A percentile compares a stretch with the other conserved stretches of the same genome.
Evolutionary conservation across 2,329 filamentous ascomycete species (phyloP).

Genomic region (Talaromyces piceae): DNA sequence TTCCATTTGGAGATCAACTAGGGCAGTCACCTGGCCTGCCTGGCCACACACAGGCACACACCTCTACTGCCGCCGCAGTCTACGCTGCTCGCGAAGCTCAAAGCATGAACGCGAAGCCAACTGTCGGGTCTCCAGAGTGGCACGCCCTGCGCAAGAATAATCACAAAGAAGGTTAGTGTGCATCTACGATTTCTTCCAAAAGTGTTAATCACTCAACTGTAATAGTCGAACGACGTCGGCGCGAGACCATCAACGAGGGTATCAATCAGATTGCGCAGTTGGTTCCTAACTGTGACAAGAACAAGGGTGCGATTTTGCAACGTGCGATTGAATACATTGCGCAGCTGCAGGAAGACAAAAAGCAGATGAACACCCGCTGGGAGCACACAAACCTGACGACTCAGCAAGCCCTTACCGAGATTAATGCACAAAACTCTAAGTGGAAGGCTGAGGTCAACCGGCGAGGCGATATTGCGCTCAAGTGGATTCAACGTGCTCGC

Average conservation of each 20-base stretch:
- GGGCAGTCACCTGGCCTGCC: conserved; percentile 18
- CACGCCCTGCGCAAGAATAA: conserved; percentile 96
- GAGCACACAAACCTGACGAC: conserved; percentile 39
- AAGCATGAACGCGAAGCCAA: conserved; percentile 60
- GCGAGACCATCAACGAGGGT: conserved; percentile 97
- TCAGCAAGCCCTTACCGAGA: conserved; percentile 60
- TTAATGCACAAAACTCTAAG: conserved; percentile 87
- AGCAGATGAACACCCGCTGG: conserved; percentile 34
- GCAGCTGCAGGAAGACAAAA: conserved; percentile 55
- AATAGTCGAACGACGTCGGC: conserved; percentile 85
- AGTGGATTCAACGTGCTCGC: conserved; percentile 41
- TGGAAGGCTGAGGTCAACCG: conserved; percentile 86
- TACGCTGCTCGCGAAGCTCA: conserved; percentile 47
- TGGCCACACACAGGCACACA: conserved; percentile 26
- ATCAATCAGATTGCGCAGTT: conserved; percentile 98
- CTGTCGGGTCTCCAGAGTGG: conserved; percentile 96
- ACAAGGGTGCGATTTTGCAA: conserved; percentile 93
- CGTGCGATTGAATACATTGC: conserved; percentile 91
- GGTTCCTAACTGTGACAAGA: conserved; percentile 95
- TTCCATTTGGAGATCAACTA: conserved; percentile 35
- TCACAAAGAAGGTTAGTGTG: conserved; percentile 85
- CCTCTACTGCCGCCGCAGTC: conserved; percentile 54
- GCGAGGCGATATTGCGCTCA: conserved; percentile 62
- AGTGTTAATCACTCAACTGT: conserved; percentile 15
- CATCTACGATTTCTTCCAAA: background rate